Evolutionary conservation across 2,329 filamentous ascomycete species (phyloP), one percentile per base, ranked within the genome.

Genomic region (Colletotrichum coccodes): DNA sequence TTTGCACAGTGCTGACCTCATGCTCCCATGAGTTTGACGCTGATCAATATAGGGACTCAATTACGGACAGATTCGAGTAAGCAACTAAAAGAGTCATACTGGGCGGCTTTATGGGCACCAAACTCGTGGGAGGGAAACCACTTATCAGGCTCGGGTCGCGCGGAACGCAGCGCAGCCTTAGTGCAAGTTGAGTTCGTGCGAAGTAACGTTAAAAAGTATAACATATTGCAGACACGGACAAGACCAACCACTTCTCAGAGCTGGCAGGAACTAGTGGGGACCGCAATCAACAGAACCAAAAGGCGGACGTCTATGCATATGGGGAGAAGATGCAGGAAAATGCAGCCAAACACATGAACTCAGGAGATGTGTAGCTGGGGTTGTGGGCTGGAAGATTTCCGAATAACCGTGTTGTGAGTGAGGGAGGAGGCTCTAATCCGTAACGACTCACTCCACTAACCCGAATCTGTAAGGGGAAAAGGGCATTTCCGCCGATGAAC

Each of bases 181-280:
- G 12, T 12, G 6, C 4, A 12, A 18, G 2, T 52, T 42, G 11
- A 60, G 34, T 60, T 64, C 28, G 21, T 42, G 44, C 44, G 44
- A 64, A 50, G 61, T 64, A 42, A 64, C 53, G 32, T 50, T 6
- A 7, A 23, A 61, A 59, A 52, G 34, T 9, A 11, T 54, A 40
- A 54, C 21, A 38, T 4, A 38, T 36, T 54, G 32, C 47, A 8
- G 28, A n/a, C 28, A 32, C 12, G 47, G 28, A 18, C 8, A 32
- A 30, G 6, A 44, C 9, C n/a, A 44, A 11, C 2, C n/a, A 23
- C 8, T 9, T 21, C 11, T 30, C 14, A 12, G 14, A 16, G 12
- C 26, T 3, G 9, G 23, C 26, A 1, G 9, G 8, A 49, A 28
- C 4, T 14, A 14, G 16, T 49, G 7, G 18, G 16, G 16, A 4